A percentile compares a stretch with the other conserved stretches of the same genome.
Conservation (phyloP, 78 protist genomes). For the Pirum gemmata region DNA sequence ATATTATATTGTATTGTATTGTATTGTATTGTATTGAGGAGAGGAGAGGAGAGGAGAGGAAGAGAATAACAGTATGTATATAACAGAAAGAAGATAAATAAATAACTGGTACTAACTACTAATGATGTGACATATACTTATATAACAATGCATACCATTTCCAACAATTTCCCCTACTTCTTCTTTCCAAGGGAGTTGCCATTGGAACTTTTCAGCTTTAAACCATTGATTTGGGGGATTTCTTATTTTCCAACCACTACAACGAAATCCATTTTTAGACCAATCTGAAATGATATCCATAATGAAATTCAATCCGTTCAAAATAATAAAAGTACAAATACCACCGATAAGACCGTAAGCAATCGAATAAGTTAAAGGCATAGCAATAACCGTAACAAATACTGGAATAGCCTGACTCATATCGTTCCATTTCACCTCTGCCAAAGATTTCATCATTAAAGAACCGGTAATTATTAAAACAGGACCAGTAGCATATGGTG, state of each 20-base stretch:
- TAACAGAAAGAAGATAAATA: too few relatives aligned
- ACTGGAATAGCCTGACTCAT: conserved; percentile 35
- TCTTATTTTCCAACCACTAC: not conserved
- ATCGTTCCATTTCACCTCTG: conserved; percentile 26
- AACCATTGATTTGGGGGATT: not conserved
- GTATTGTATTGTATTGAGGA: too few relatives aligned
- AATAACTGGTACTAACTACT: too few relatives aligned
- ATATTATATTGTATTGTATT: too few relatives aligned
- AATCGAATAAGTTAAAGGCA: conserved; percentile 43
- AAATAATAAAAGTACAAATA: not conserved
- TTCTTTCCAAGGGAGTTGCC: not conserved
- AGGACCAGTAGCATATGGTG: conserved; percentile 35
- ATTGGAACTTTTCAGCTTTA: not conserved
- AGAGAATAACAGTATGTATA: too few relatives aligned
- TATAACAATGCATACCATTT: too few relatives aligned
- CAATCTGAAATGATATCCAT: not conserved
- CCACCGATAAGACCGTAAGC: conserved; percentile 42
- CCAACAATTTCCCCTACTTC: not conserved
- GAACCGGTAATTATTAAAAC: conserved; percentile 19
- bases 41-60: too few relatives aligned
- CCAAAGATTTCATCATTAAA: conserved; percentile 27
- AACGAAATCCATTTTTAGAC: not conserved
- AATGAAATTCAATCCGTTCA: not conserved
- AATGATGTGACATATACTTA: too few relatives aligned
- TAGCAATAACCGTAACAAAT: conserved; percentile 11